phyloP scores from a whole-genome alignment of 176 grass and related monocot genomes.

The Aegilops longissima region DNA sequence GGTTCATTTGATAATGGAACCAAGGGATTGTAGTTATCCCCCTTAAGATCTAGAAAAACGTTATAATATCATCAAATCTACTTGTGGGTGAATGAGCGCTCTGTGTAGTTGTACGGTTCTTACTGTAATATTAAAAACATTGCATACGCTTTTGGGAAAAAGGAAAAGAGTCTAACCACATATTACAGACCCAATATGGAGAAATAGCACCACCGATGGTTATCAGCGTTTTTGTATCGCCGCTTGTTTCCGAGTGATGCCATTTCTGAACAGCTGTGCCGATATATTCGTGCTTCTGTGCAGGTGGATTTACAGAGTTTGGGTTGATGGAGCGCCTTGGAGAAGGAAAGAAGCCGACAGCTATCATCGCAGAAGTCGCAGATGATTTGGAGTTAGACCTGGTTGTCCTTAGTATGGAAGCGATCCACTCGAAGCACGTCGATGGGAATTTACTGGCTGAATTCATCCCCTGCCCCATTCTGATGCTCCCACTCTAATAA shows the following conservation, averaged over 20 bases:
- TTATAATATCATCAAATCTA: not conserved
- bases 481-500: constrained; percentile 76
- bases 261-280: not conserved
- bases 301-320: constrained; percentile 96
- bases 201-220: not conserved
- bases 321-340: constrained; percentile 96
- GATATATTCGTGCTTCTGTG: not conserved
- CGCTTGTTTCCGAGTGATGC: not conserved
- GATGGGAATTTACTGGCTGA: constrained; percentile 94
- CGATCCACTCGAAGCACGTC: constrained; percentile 93
- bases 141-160: too few relatives aligned
- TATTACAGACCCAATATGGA: not conserved
- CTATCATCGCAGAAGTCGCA: constrained; percentile 87
- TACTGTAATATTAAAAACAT: too few relatives aligned
- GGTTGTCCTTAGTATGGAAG: constrained; percentile 97
- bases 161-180: not conserved
- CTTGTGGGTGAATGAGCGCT: not conserved
- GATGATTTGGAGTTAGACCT: constrained; percentile 93
- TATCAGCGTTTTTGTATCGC: not conserved
- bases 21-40: too few relatives aligned
- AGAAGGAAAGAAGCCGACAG: constrained; percentile 77
- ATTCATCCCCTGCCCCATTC: constrained; percentile 91
- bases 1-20: too few relatives aligned
- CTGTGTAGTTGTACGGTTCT: too few relatives aligned
- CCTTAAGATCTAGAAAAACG: not conserved